Base-by-base conservation (phyloP, 2,329 filamentous ascomycete genomes). In the Cryphonectria parasitica region DNA sequence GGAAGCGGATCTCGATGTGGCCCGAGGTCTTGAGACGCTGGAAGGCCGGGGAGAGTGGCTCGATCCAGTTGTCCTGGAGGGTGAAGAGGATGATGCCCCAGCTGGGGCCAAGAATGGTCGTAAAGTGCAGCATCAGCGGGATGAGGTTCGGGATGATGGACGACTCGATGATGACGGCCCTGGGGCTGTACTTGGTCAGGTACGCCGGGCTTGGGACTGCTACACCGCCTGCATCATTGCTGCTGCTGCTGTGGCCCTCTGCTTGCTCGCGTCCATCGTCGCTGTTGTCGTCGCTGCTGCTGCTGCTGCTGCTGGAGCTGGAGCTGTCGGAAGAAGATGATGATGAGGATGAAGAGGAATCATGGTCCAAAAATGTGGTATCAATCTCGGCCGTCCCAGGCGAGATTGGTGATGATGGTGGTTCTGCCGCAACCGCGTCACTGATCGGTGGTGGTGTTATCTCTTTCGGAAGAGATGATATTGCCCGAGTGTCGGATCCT, bases 1-100 rank as follows among this genome's bases (percentile, higher is more conserved):
- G 63, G 78, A 77, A 70, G 70, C 79, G 78, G 63, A 83, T 75
- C 70, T 80, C 75, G 69, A 83, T 75, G 28, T 74, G 71, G 31
- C 77, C 76, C 7, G 75, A 72, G 34, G 76, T 73, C 6, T 82
- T 63, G 36, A 79, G 78, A 17, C 79, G 79, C 15, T 75, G 75
- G 61, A 82, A 77, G 6, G 79, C 73, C 0, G 78, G 75, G 4
- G 80, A 80, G 19, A 52, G 65, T 2, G 74, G 75, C 34, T 75
- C 67, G 4, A 73, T 31, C 66, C 74, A 75, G 25, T 70, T 76
- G 63, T 76, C 74, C 13, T 76, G 71, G 1, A 78, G 75, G 0
- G 82, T 83, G 69, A 81, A 83, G 63, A 82, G 78, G 25, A 83
- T 75, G 41, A 83, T 77, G 4, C 81, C 81, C 82, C 82, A 83